Base-by-base conservation (phyloP, 345 rosid species). In the Zanthoxylum bungeanum region DNA sequence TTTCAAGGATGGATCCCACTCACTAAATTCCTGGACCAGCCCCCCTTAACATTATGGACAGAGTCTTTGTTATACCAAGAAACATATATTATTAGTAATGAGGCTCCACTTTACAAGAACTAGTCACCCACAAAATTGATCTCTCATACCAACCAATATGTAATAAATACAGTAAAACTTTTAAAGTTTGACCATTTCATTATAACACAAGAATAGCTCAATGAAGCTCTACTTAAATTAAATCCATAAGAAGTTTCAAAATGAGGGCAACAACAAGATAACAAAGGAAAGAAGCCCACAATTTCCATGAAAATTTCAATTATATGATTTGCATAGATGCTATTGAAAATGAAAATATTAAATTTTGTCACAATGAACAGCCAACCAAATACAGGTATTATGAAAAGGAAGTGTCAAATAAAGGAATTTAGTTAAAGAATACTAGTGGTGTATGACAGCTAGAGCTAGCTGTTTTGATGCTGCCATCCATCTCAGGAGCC, bases 391-490 rank as follows among this genome's bases (percentile, higher is more conserved):
- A 68, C 25, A 28, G 28, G 9, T 4, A 27, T 31, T 68, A 3
- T 33, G 1, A n/a, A 50, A 21, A 21, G 36, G 12, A 11, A 47
- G 60, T 33, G 30, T 52, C 9, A 12, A 4, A 30, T 2, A 34
- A 33, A 16, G 36, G 34, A 27, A 25, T 39, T 24, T 51, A 9
- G 27, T 16, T 24, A 17, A 49, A 25, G n/a, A n/a, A n/a, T n/a
- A n/a, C n/a, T n/a, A n/a, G n/a, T n/a, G n/a, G 73, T 63, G 77
- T 55, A 16, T 30, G 59, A 69, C 71, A 77, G 73, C 80, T 68
- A 19, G 74, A 77, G 69, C 40, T 46, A 73, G 66, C 74, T 68
- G 81, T 77, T 56, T 22, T 66, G 74, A n/a, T n/a, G n/a, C n/a
- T n/a, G n/a, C n/a, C n/a, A n/a, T n/a, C n/a, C n/a, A n/a, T n/a